Conservation (phyloP, 2,329 filamentous ascomycete species). For the Claviceps paspali region DNA sequence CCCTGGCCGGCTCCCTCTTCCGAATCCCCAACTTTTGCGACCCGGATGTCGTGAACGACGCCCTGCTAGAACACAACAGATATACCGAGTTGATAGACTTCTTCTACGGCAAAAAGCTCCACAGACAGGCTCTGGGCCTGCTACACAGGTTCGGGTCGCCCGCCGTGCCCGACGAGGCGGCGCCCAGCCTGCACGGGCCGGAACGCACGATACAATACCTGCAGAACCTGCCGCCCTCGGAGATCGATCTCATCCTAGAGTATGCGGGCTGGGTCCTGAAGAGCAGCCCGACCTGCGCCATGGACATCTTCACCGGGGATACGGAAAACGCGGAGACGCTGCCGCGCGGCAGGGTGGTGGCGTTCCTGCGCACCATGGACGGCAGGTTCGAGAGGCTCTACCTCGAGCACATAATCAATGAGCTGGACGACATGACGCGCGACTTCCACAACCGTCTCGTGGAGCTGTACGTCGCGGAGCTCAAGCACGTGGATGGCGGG, state of each 20-base stretch:
- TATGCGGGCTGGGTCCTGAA: constrained; percentile 80
- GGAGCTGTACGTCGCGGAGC: constrained; percentile 49
- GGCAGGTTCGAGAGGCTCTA: constrained; percentile 61
- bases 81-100: constrained; percentile 97
- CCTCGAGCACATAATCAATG: constrained; percentile 77
- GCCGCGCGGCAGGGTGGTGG: constrained; percentile 59
- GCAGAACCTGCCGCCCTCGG: constrained; percentile 72
- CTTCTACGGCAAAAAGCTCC: constrained; percentile 85
- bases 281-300: constrained; percentile 56
- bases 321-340: constrained; percentile 89
- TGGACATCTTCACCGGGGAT: constrained; percentile 88
- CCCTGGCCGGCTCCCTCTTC: constrained; percentile 76
- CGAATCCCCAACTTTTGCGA: constrained; percentile 96
- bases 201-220: constrained; percentile 75
- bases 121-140: constrained; percentile 71
- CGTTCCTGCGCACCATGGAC: constrained; percentile 59
- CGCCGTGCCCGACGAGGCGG: constrained; percentile 31
- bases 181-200: constrained; percentile 56
- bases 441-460: constrained; percentile 80
- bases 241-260: constrained; percentile 82
- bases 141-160: constrained; percentile 65
- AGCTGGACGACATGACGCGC: constrained; percentile 69
- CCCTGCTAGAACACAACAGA: constrained; percentile 70
- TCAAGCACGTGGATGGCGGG: constrained; percentile 26
- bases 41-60: constrained; percentile 86